These are phyloP conservation scores for Claviceps sp. DNA, from an alignment of 2,329 filamentous ascomycete genomes.

Conservation along the genomic window DNA sequence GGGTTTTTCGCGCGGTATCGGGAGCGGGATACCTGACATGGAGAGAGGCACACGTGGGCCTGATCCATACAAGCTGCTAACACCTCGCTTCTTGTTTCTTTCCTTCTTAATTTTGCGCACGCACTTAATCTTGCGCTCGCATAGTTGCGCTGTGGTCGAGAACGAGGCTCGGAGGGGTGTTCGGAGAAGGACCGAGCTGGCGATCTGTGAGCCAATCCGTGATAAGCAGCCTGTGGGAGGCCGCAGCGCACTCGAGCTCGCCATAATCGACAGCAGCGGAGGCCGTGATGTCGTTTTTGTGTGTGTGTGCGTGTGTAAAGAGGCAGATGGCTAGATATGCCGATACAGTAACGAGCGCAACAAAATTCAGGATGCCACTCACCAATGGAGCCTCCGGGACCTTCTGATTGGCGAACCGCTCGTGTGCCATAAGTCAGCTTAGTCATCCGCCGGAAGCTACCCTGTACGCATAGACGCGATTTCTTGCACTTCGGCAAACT, in stretches of 20 bases:
- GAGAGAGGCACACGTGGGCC: constrained; percentile 64
- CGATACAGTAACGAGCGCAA: neutral
- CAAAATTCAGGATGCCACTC: constrained; percentile 2
- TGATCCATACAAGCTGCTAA: constrained; percentile 67
- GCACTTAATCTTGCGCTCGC: constrained; percentile 26
- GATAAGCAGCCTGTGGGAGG: constrained; percentile 14
- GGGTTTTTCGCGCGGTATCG: constrained; percentile 49
- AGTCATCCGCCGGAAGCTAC: neutral
- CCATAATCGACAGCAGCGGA: constrained; percentile 13
- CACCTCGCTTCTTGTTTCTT: constrained; percentile 65
- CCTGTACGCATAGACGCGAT: neutral
- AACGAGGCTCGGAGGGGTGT: constrained; percentile 22
- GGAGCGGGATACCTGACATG: constrained; percentile 58
- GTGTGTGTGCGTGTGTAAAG: neutral
- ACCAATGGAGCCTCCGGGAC: neutral
- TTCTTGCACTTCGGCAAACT: no score
- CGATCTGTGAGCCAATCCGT: constrained; percentile 1
- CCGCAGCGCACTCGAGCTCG: constrained; percentile 16
- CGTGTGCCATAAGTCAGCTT: neutral
- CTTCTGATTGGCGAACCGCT: constrained; percentile 1
- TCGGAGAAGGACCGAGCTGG: constrained; percentile 6
- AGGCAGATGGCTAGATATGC: neutral
- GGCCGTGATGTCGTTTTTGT: neutral
- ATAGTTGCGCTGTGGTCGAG: constrained; percentile 41
- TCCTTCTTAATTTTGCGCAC: constrained; percentile 35